Evolutionary conservation across 306 rosid species (phyloP), one percentile per base, ranked within the genome.

Genomic region (Cucumis melo): DNA sequence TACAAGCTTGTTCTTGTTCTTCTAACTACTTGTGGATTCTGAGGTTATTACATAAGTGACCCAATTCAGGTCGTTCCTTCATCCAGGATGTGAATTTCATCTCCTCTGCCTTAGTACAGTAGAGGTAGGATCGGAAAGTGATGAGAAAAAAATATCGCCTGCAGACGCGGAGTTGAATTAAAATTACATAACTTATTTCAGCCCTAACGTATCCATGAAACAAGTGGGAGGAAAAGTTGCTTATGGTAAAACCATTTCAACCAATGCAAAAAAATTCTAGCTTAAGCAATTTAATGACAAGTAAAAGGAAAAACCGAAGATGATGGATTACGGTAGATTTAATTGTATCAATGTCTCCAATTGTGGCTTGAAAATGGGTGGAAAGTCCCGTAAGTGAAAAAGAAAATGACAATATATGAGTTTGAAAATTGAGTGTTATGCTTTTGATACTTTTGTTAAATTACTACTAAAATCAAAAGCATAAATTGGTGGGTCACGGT

Each of bases 21-120:
- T n/a, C 38, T n/a, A 68, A 55, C 83, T 81, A 92, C 82, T 89
- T 90, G 83, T 90, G 94, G 21, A 90, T 85, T 83, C 94, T 84
- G 23, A 92, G 91, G 84, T 92, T 92, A 79, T 87, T 89, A 82
- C 92, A 90, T 55, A 92, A 83, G 86, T 92, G 96, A 76, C 93
- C 94, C 39, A 92, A 96, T 87, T 92, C 98, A 29, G 98, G 98
- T 86, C 98, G 85, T 11, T 85, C 96, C 46, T 87, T 75, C 96
- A 92, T 92, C 98, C 98, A 92, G 6, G 84, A 82, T 46, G 89
- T 38, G 60, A 90, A 90, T 68, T 80, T 76, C 80, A 48, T 78
- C 64, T 86, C 60, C 5, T 74, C 82, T 46, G 92, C 85, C 19
- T 85, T 81, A 73, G 83, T 84, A 87, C 90, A 82, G 80, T 89